phyloP scores from a whole-genome alignment of 331 rosid genomes.

The Saraca asoca region DNA sequence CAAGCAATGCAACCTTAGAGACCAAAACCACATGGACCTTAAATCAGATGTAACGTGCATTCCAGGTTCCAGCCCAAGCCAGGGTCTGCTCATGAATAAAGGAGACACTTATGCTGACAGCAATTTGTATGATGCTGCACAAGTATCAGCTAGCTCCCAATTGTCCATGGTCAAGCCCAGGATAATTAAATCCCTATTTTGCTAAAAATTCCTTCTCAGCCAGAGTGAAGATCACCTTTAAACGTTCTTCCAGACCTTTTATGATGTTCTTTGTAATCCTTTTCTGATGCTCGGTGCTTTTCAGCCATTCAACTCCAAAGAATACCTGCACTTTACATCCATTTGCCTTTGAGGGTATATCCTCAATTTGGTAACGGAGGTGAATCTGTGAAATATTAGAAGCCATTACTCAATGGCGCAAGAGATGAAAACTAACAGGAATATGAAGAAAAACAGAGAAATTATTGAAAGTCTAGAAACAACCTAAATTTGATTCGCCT shows the following conservation, averaged over 20 bases:
- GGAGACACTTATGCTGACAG: conserved; percentile 2
- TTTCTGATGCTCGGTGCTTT: conserved; percentile 76
- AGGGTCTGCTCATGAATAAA: conserved; percentile 17
- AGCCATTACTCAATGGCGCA: conserved; percentile 28
- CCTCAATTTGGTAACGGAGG: conserved; percentile 76
- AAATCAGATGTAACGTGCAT: conserved; percentile 20
- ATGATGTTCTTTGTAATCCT: conserved; percentile 72
- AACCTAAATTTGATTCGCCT: conserved; percentile 26
- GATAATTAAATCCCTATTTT: conserved; percentile 35
- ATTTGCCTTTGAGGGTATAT: conserved; percentile 49
- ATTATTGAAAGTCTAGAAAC: not conserved
- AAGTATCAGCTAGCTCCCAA: conserved; percentile 30
- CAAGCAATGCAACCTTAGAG: conserved; percentile 17
- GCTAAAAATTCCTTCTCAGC: conserved; percentile 70
- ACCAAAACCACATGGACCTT: conserved; percentile 14
- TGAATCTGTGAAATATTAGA: conserved; percentile 68
- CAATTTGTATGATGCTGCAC: not conserved
- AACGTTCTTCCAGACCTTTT: conserved; percentile 71
- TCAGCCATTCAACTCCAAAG: conserved; percentile 90
- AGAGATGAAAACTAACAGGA: conserved; percentile 25
- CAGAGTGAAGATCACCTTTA: conserved; percentile 53
- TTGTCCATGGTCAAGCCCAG: conserved; percentile 10
- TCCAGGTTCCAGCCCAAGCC: not conserved
- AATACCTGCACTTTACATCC: conserved; percentile 62
- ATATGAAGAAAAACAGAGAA: conserved; percentile 11